A percentile compares a stretch with the other conserved stretches of the same genome.
Evolutionary conservation across 306 rosid genomes (phyloP).

Genomic region (Quercus ilex): DNA sequence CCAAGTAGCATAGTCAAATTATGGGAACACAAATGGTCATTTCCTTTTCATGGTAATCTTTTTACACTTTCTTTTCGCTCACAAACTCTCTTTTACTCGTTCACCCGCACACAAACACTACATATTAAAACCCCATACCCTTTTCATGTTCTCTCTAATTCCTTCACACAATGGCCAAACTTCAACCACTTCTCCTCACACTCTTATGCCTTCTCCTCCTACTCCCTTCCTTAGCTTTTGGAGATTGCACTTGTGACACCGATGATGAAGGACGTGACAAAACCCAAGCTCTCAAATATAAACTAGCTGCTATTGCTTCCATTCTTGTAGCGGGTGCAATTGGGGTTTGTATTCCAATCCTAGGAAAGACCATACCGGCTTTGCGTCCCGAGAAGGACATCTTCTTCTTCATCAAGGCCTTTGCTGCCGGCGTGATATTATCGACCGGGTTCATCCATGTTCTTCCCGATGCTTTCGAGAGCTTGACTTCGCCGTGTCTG

Average conservation of each 20-base stretch:
- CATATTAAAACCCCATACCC: too few species aligned
- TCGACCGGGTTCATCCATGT: slow-evolving; percentile 81
- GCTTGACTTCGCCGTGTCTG: slow-evolving; percentile 40
- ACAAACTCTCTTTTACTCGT: too few species aligned
- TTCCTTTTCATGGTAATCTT: too few species aligned
- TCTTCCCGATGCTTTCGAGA: slow-evolving; percentile 62
- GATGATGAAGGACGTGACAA: slow-evolving; percentile 4
- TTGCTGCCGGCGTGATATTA: slow-evolving; percentile 77
- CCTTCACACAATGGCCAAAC: too few species aligned
- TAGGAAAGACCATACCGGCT: slow-evolving; percentile 55
- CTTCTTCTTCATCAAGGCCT: slow-evolving; percentile 61
- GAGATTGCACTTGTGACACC: slow-evolving; percentile 36
- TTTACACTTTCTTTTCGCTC: too few species aligned
- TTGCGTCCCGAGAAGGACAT: slow-evolving; percentile 53
- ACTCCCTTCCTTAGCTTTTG: slow-evolving; percentile 24
- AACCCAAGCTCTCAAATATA: slow-evolving; percentile 2
- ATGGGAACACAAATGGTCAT: too few species aligned
- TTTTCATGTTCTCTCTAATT: too few species aligned
- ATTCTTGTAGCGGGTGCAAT: slow-evolving; percentile 43
- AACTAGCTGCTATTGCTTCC: slow-evolving; percentile 14
- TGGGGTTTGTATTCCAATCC: slow-evolving; percentile 58
- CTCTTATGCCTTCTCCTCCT: not conserved
- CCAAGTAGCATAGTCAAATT: too few species aligned
- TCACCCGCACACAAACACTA: too few species aligned
- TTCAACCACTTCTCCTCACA: not conserved